Percentiles rank a stretch among this genome's conserved stretches.
These are phyloP conservation scores for Boeremia lycopersici DNA, from an alignment of 2,329 filamentous ascomycete genomes.

Conservation along the genomic window DNA sequence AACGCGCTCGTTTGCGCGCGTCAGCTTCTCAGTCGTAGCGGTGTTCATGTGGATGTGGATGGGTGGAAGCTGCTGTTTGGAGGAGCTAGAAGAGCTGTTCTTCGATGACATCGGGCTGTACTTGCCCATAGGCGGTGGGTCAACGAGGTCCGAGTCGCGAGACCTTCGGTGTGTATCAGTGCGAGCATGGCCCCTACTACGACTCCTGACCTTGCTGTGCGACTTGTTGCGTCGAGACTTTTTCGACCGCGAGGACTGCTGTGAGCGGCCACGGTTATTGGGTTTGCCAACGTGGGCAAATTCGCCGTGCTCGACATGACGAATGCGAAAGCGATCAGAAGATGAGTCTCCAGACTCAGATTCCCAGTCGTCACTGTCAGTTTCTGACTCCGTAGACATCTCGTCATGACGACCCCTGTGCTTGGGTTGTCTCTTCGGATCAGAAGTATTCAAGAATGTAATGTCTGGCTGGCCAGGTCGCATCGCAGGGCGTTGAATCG, in stretches of 20 bases:
- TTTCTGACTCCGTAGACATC: conserved; percentile 23
- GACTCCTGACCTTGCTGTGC: conserved; percentile 18
- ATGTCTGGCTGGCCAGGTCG: conserved; percentile 13
- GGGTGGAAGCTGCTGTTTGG: conserved; percentile 21
- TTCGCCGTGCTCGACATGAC: conserved; percentile 27
- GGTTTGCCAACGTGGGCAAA: conserved; percentile 23
- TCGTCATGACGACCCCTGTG: conserved; percentile 13
- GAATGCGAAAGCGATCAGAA: conserved; percentile 20
- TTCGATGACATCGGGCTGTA: conserved; percentile 24
- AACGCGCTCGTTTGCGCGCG: conserved; percentile 12
- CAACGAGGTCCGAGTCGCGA: conserved; percentile 18
- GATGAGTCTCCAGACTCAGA: conserved; percentile 24
- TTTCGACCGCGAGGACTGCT: conserved; percentile 16
- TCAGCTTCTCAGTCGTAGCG: conserved; percentile 19
- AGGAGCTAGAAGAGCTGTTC: conserved; percentile 24
- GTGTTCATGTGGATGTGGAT: conserved; percentile 30
- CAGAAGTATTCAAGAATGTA: conserved; percentile 10
- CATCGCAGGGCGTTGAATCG: conserved; percentile 8
- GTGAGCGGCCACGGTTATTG: conserved; percentile 20
- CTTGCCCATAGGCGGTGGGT: conserved; percentile 25
- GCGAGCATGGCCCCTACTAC: conserved; percentile 17
- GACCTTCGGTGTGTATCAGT: conserved; percentile 19
- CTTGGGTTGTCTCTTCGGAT: conserved; percentile 24
- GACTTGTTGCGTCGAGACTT: conserved; percentile 18
- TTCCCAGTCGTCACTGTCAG: conserved; percentile 22